These are phyloP conservation scores for Eutypella sp. DNA, from an alignment of 2,329 filamentous ascomycete genomes.

Conservation along the genomic window DNA sequence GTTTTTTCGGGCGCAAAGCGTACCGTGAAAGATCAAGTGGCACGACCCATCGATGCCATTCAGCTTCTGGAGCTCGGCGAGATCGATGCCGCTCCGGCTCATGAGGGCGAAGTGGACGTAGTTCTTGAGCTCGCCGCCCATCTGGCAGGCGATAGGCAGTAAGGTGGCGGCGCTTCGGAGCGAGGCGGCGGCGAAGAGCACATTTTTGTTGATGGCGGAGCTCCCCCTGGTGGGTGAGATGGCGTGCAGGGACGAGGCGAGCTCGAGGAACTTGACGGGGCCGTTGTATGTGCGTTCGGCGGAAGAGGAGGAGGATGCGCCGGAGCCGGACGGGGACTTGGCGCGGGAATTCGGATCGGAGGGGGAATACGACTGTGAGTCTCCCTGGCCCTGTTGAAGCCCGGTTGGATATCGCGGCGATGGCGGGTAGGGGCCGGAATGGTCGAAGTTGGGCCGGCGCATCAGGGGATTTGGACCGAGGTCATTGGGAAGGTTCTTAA, in stretches of 20 bases:
- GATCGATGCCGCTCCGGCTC: constrained; percentile 63
- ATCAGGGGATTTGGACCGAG: constrained; percentile 33
- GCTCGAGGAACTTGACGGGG: constrained; percentile 60
- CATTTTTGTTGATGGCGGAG: constrained; percentile 55
- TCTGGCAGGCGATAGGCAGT: constrained; percentile 80
- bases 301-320: background rate
- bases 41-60: constrained; percentile 76
- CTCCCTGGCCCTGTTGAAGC: constrained; percentile 4
- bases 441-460: constrained; percentile 29
- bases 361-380: too few relatives aligned
- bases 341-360: constrained; percentile 3
- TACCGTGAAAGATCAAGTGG: constrained; percentile 57
- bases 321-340: constrained; percentile 3
- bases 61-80: constrained; percentile 65
- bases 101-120: constrained; percentile 79
- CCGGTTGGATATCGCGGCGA: constrained; percentile 1
- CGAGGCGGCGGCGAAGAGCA: constrained; percentile 75
- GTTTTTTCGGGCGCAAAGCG: constrained; percentile 3
- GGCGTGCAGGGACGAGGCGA: constrained; percentile 59
- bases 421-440: constrained; percentile 2
- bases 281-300: constrained; percentile 58
- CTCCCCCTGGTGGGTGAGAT: constrained; percentile 50
- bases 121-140: constrained; percentile 65
- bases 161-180: constrained; percentile 67
- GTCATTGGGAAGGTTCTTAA: constrained; percentile 55